phyloP scores from a whole-genome alignment of 202 grass and related monocot genomes.

The Cymbopogon flexuosus region DNA sequence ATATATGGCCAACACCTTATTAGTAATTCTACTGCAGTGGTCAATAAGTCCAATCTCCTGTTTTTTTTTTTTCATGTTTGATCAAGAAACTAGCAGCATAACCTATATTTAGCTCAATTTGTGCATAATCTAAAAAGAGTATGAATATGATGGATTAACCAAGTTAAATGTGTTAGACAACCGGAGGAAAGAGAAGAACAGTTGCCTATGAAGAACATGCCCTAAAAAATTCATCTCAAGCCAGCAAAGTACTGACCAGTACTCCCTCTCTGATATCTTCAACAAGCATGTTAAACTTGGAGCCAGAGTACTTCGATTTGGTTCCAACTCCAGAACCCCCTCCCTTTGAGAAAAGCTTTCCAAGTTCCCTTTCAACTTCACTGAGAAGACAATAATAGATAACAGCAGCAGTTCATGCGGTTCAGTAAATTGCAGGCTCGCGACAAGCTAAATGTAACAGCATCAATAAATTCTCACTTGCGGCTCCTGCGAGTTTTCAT shows the following conservation, averaged over 20 bases:
- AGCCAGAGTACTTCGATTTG: constrained; percentile 62
- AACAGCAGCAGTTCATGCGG: background rate
- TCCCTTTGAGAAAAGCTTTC: constrained; percentile 79
- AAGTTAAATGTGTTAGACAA: background rate
- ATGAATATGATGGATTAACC: background rate
- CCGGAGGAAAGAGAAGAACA: background rate
- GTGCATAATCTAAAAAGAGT: background rate
- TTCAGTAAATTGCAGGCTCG: background rate
- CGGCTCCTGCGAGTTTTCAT: constrained; percentile 87
- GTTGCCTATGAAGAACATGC: background rate
- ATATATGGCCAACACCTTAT: background rate
- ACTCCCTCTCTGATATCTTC: constrained; percentile 97
- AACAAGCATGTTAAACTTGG: constrained; percentile 89
- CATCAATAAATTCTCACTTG: constrained; percentile 40
- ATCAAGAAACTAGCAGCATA: background rate
- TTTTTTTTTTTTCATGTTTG: background rate
- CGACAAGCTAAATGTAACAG: background rate
- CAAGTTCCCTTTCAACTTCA: constrained; percentile 92
- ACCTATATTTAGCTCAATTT: background rate
- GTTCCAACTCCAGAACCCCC: constrained; percentile 46
- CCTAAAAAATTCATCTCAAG: background rate
- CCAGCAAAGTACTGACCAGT: constrained; percentile 56
- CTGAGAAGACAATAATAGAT: constrained; percentile 28
- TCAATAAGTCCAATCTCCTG: background rate
- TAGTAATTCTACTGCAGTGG: background rate